These are phyloP conservation scores for Adenanthera pavonina DNA, from an alignment of 306 rosid genomes.

Conservation along the genomic window DNA sequence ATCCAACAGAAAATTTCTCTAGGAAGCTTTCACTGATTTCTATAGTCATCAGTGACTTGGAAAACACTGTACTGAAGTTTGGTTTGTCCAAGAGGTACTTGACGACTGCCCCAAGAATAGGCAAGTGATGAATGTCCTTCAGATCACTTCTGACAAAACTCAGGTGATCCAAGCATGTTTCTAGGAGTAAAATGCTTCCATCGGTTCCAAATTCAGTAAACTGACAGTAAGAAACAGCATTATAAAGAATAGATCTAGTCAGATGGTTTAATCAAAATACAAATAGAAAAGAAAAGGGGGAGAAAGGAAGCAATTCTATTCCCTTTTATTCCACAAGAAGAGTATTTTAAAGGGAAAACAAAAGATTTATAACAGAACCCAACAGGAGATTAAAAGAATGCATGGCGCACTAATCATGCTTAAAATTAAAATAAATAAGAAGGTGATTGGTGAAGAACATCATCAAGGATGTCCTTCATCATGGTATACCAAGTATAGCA, in stretches of 20 bases:
- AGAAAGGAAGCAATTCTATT: conserved; percentile 22
- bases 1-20: conserved; percentile 61
- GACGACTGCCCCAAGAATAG: conserved; percentile 60
- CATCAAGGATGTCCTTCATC: not conserved
- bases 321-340: conserved; percentile 1
- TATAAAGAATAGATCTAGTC: conserved; percentile 33
- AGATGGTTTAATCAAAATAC: conserved; percentile 13
- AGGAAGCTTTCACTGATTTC: conserved; percentile 74
- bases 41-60: conserved; percentile 68
- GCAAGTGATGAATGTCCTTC: conserved; percentile 57
- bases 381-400: conserved; percentile 21
- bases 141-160: conserved; percentile 52
- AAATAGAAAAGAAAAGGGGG: not conserved
- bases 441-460: not conserved
- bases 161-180: conserved; percentile 80
- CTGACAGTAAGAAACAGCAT: conserved; percentile 52
- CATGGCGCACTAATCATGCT: not conserved
- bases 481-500: not conserved
- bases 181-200: conserved; percentile 87
- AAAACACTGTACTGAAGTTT: conserved; percentile 80
- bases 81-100: conserved; percentile 78
- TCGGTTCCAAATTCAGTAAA: conserved; percentile 72
- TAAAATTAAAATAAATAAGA: not conserved
- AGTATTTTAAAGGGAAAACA: not conserved
- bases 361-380: not conserved